phyloP scores from a whole-genome alignment of 352 stramenopile genomes.

The Phytopythium boreale region DNA sequence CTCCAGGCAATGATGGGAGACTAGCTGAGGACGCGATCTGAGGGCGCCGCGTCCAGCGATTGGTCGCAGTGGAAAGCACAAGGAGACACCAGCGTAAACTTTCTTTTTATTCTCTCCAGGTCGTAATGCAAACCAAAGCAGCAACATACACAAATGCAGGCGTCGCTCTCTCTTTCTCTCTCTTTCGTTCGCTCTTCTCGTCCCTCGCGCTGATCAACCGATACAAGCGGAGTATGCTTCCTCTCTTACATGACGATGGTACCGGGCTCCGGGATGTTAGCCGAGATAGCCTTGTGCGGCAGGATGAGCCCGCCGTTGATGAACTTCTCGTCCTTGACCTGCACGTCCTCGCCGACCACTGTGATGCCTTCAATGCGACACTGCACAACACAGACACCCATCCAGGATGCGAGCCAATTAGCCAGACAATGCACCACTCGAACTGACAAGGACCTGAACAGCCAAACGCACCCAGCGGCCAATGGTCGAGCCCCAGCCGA shows the following conservation, averaged over 20 bases:
- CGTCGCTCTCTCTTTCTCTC: neutral
- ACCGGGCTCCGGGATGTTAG: conserved; percentile 78
- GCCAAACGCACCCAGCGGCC: conserved; percentile 62
- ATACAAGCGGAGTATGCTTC: neutral
- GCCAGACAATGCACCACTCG: neutral
- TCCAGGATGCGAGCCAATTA: neutral
- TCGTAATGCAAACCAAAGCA: neutral
- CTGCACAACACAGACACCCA: conserved; percentile 15
- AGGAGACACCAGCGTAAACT: neutral
- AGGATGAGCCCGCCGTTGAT: conserved; percentile 88
- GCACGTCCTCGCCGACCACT: conserved; percentile 84
- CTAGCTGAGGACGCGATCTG: no score
- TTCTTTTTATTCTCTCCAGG: neutral
- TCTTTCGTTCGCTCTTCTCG: neutral
- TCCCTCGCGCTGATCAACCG: neutral
- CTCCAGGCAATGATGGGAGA: no score
- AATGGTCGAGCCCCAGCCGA: conserved; percentile 87
- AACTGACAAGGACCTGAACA: no score
- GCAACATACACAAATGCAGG: neutral
- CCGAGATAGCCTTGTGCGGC: conserved; percentile 86
- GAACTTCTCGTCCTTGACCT: conserved; percentile 87
- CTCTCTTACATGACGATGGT: conserved; percentile 84
- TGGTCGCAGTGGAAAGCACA: neutral
- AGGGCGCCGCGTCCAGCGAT: no score
- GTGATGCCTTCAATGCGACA: conserved; percentile 84